Evolutionary conservation across 1,284 basidiomycete species (phyloP).

Genomic region (Flammula alnicola): DNA sequence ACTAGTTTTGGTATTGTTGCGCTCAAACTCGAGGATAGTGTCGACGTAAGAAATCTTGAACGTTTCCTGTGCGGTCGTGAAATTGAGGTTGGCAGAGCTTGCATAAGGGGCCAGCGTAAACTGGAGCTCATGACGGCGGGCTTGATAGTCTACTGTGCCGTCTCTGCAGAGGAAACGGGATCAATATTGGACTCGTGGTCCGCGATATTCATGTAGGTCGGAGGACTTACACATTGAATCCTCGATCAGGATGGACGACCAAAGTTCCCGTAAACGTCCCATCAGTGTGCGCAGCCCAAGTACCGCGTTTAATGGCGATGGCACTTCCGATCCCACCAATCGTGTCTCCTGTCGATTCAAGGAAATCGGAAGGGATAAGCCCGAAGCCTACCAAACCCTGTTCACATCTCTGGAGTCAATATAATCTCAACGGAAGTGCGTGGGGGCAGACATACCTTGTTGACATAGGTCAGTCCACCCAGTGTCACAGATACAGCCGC

Average conservation of each 20-base stretch:
- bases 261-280: constrained; percentile 48
- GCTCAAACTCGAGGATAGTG: constrained; percentile 62
- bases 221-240: constrained; percentile 48
- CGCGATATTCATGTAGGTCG: not conserved
- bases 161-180: too few relatives aligned
- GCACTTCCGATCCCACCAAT: constrained; percentile 48
- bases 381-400: constrained; percentile 47
- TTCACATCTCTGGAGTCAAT: not conserved
- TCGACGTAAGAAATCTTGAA: constrained; percentile 55
- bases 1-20: constrained; percentile 53
- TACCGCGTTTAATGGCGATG: constrained; percentile 39
- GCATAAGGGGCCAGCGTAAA: constrained; percentile 66
- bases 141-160: constrained; percentile 62
- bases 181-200: not conserved
- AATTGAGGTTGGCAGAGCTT: constrained; percentile 48
- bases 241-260: constrained; percentile 57
- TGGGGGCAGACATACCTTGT: constrained; percentile 13
- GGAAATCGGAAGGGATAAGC: constrained; percentile 42
- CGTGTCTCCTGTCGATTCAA: constrained; percentile 45
- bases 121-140: constrained; percentile 59
- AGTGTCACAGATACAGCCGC: constrained; percentile 18
- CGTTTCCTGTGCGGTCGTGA: constrained; percentile 56
- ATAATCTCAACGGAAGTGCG: not conserved
- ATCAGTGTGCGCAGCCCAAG: constrained; percentile 18
- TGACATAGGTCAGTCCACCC: constrained; percentile 21